These are phyloP conservation scores for Aegilops tauschii DNA, from an alignment of 176 grass and related monocot genomes.

Conservation along the genomic window DNA sequence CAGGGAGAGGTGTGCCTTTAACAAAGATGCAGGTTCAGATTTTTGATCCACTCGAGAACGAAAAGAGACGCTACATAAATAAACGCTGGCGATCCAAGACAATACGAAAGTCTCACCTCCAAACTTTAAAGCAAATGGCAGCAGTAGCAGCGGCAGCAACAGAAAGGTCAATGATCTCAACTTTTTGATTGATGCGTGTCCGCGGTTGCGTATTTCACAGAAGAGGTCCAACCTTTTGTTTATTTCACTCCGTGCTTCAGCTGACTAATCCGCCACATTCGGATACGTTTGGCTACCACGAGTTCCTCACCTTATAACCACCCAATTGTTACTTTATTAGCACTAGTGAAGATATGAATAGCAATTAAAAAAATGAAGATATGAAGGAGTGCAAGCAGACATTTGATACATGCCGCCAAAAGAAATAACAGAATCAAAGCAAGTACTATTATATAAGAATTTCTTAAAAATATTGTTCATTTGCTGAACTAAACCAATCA, in stretches of 20 bases:
- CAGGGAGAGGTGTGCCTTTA: not conserved
- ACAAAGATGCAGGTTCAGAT: constrained; percentile 8
- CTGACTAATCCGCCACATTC: not conserved
- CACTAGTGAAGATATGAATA: not conserved
- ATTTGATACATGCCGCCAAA: not conserved
- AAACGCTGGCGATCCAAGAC: constrained; percentile 5
- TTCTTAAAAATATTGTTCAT: not conserved
- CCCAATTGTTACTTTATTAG: not conserved
- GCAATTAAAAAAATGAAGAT: not conserved
- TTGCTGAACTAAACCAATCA: constrained; percentile 21
- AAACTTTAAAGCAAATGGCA: constrained; percentile 4
- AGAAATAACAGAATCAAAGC: not conserved
- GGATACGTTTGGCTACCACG: not conserved
- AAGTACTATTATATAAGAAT: not conserved
- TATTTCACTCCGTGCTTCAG: not conserved
- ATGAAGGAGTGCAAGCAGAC: not conserved
- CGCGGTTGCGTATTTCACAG: not conserved
- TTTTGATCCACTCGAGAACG: constrained; percentile 9
- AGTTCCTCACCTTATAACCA: not conserved
- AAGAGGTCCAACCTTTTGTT: not conserved
- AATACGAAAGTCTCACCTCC: constrained; percentile 23
- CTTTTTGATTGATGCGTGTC: not conserved
- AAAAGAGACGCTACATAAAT: constrained; percentile 2
- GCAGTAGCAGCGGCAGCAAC: not conserved
- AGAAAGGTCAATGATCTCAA: constrained; percentile 23